Percentiles rank a stretch among this genome's conserved stretches.
Evolutionary conservation across 306 rosid species (phyloP).

Genomic region (Corylus heterophylla): DNA sequence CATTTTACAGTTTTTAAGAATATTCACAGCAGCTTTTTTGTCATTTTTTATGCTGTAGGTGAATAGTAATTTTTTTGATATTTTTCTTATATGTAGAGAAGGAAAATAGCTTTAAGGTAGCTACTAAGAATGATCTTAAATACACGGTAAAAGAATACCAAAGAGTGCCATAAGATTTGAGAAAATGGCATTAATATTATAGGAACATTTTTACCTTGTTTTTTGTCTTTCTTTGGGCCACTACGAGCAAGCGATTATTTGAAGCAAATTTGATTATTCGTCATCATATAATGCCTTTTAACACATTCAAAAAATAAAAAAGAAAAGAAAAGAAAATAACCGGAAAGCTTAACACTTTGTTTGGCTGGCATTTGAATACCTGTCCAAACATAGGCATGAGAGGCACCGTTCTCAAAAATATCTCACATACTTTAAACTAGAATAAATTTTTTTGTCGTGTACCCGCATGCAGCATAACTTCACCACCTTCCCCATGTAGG

Average conservation of each 20-base stretch:
- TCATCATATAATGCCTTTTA: not conserved
- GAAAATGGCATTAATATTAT: too few relatives aligned
- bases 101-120: too few relatives aligned
- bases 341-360: not conserved
- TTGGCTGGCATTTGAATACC: not conserved
- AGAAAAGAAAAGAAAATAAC: not conserved
- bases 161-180: too few relatives aligned
- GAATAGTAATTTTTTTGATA: too few relatives aligned
- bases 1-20: too few relatives aligned
- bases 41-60: too few relatives aligned
- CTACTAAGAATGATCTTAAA: too few relatives aligned
- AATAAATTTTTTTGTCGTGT: not conserved
- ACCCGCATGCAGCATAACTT: not conserved
- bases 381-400: not conserved
- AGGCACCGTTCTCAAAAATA: not conserved
- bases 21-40: too few relatives aligned
- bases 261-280: not conserved
- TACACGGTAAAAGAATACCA: not conserved
- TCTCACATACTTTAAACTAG: not conserved
- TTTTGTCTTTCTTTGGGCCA: too few relatives aligned
- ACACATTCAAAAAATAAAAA: not conserved
- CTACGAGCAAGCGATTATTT: too few relatives aligned
- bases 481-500: not conserved
- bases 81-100: too few relatives aligned
- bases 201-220: too few relatives aligned